These are phyloP conservation scores for Chrysoporthe austroafricana DNA, from an alignment of 2,329 filamentous ascomycete genomes.

Conservation along the genomic window DNA sequence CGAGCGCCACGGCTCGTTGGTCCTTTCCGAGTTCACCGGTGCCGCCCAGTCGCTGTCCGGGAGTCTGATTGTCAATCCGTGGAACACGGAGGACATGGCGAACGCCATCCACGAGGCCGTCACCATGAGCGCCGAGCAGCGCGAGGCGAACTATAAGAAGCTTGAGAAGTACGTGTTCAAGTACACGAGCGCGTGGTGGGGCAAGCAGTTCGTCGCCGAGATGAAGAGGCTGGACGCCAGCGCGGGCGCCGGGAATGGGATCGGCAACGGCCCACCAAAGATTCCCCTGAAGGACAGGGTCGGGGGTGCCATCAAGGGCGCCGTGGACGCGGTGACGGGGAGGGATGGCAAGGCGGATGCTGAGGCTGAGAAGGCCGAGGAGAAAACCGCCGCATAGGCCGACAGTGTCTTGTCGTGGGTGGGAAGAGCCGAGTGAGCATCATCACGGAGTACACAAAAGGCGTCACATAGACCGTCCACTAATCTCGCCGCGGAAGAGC, in stretches of 20 bases:
- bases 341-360: slow-evolving; percentile 6
- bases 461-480: neutral
- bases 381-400: slow-evolving; percentile 13
- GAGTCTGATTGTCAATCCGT: slow-evolving; percentile 93
- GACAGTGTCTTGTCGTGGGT: neutral
- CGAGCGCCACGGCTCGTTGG: slow-evolving; percentile 88
- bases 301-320: slow-evolving; percentile 20
- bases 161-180: slow-evolving; percentile 95
- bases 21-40: slow-evolving; percentile 94
- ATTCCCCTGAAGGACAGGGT: slow-evolving; percentile 28
- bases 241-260: slow-evolving; percentile 31
- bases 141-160: slow-evolving; percentile 85
- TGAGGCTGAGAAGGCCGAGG: slow-evolving; percentile 14
- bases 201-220: slow-evolving; percentile 87
- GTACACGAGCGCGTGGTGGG: slow-evolving; percentile 98
- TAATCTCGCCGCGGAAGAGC: neutral
- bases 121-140: slow-evolving; percentile 90
- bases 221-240: slow-evolving; percentile 58
- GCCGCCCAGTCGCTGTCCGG: slow-evolving; percentile 94
- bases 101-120: slow-evolving; percentile 95
- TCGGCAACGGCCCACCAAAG: slow-evolving; percentile 26
- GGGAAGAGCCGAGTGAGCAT: neutral
- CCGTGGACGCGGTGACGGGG: slow-evolving; percentile 24
- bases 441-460: neutral
- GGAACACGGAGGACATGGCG: slow-evolving; percentile 96